phyloP scores from a whole-genome alignment of 2,329 filamentous ascomycete genomes.

The Chaetoscypha palmicola region DNA sequence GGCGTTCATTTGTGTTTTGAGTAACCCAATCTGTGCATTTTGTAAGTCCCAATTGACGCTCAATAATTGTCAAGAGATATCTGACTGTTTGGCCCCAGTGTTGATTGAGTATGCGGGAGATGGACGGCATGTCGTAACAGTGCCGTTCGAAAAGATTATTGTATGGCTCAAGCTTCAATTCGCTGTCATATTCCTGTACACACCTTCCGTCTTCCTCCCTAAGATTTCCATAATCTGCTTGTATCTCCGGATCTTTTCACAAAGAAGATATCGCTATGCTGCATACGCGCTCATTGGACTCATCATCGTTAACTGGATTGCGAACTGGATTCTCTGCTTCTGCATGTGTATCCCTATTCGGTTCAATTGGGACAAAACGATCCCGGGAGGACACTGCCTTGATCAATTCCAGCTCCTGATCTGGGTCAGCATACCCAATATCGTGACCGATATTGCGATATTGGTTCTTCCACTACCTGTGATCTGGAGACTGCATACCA shows the following conservation, averaged over 20 bases:
- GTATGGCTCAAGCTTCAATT: not conserved
- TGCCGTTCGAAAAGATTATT: not conserved
- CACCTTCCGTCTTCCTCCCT: constrained; percentile 1
- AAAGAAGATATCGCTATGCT: not conserved
- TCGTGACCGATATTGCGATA: constrained; percentile 40
- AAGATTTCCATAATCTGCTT: constrained; percentile 4
- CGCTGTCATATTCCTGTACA: constrained; percentile 2
- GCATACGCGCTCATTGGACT: not conserved
- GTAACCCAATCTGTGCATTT: too few species aligned
- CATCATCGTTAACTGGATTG: not conserved
- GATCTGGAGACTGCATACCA: constrained; percentile 40
- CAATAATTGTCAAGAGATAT: not conserved
- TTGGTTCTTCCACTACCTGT: constrained; percentile 38
- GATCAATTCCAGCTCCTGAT: constrained; percentile 43
- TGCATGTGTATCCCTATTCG: constrained; percentile 2
- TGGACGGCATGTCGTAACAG: constrained; percentile 1
- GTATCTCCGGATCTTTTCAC: constrained; percentile 3
- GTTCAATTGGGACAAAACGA: constrained; percentile 6
- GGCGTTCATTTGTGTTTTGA: too few species aligned
- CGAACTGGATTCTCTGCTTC: not conserved
- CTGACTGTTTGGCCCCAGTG: constrained; percentile 1
- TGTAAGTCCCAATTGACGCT: too few species aligned
- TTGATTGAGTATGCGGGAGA: not conserved
- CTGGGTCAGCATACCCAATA: constrained; percentile 41
- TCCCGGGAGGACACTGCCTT: constrained; percentile 26